Conservation (phyloP, 441 rosid genomes). For the Kokia cookei region DNA sequence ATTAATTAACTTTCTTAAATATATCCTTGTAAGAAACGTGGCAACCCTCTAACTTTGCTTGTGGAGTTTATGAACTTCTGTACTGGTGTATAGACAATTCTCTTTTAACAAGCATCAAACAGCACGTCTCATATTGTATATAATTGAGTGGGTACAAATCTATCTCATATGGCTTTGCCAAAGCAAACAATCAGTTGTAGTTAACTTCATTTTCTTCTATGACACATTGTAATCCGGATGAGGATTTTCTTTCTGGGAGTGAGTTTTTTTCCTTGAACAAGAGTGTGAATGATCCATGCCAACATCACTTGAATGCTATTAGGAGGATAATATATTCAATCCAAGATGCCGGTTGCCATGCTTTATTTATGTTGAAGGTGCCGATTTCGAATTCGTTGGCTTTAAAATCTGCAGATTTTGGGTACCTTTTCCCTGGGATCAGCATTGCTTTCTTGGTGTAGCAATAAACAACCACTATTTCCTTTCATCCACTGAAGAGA, state of each 20-base stretch:
- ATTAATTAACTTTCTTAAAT: not conserved
- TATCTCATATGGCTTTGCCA: constrained; percentile 13
- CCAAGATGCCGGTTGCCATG: constrained; percentile 83
- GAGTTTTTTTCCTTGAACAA: constrained; percentile 19
- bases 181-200: constrained; percentile 14
- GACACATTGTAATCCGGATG: constrained; percentile 6
- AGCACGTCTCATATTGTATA: not conserved
- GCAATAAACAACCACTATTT: constrained; percentile 79
- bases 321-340: constrained; percentile 60
- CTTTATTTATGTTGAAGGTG: constrained; percentile 76
- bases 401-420: constrained; percentile 97
- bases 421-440: constrained; percentile 74
- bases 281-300: constrained; percentile 35
- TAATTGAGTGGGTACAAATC: not conserved
- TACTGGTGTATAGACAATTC: not conserved
- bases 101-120: not conserved
- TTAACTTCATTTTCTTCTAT: constrained; percentile 14
- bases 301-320: constrained; percentile 39
- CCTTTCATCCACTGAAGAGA: constrained; percentile 80
- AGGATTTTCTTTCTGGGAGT: constrained; percentile 12
- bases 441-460: constrained; percentile 98
- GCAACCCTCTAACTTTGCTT: not conserved
- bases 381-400: constrained; percentile 94
- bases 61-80: not conserved
- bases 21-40: not conserved